phyloP scores from a whole-genome alignment of 108 stramenopile species.

The Discostella pseudostelligera region DNA sequence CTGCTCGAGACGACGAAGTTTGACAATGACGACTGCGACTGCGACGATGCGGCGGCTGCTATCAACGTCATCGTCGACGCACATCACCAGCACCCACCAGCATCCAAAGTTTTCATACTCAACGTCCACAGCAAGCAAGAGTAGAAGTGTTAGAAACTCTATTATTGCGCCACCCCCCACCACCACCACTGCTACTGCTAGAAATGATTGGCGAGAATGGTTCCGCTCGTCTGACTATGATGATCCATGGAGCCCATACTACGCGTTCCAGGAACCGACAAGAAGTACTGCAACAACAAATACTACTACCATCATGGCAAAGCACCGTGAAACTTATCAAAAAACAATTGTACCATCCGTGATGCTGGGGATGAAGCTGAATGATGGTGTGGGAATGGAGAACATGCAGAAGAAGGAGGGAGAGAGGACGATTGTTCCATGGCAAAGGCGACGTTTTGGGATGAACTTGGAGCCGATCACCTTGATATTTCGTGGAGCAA shows the following conservation, averaged over 20 bases:
- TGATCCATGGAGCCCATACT: conserved; percentile 42
- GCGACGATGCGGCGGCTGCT: too few species aligned
- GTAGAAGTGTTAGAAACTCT: too few species aligned
- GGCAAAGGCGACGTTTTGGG: conserved; percentile 33
- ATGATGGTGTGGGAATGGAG: too few species aligned
- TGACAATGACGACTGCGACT: too few species aligned
- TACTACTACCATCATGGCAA: not conserved
- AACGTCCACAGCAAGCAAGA: too few species aligned
- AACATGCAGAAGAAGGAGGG: too few species aligned
- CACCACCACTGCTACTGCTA: too few species aligned
- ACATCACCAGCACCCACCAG: too few species aligned
- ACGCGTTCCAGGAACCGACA: not conserved
- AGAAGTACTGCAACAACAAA: not conserved
- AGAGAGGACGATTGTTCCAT: not conserved
- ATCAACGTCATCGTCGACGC: too few species aligned
- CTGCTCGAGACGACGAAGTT: too few species aligned
- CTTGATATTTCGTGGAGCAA: not conserved
- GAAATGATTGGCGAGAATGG: conserved; percentile 32
- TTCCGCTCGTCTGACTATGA: conserved; percentile 35
- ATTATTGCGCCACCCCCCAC: too few species aligned
- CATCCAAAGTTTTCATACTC: too few species aligned
- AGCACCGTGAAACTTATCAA: not conserved
- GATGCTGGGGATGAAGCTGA: not conserved
- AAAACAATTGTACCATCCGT: not conserved
- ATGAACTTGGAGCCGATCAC: conserved; percentile 38